Conservation (phyloP, 2,329 filamentous ascomycete species). For the Lecanicillium sp. region DNA sequence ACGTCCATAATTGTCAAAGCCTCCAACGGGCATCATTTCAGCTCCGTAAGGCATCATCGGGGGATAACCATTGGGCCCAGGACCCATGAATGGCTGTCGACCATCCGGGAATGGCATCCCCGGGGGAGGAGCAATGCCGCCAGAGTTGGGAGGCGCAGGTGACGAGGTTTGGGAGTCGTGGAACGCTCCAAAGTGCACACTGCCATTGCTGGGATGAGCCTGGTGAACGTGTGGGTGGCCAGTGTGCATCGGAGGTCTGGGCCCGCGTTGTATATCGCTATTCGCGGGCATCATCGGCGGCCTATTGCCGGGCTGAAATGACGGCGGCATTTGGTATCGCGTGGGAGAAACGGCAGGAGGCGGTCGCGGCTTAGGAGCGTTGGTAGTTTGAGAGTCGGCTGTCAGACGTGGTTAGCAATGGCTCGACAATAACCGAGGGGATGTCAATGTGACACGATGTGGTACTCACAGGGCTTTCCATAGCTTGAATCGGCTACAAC, state of each 20-base stretch:
- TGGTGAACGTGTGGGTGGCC: slow-evolving; percentile 36
- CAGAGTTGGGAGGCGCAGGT: slow-evolving; percentile 42
- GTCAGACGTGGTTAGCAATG: slow-evolving; percentile 8
- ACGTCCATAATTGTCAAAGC: slow-evolving; percentile 29
- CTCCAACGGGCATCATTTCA: slow-evolving; percentile 24
- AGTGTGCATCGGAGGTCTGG: slow-evolving; percentile 23
- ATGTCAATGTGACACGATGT: neutral
- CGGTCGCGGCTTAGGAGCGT: slow-evolving; percentile 17
- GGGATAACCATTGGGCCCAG: slow-evolving; percentile 25
- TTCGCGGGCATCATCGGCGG: slow-evolving; percentile 21
- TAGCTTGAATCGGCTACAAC: neutral
- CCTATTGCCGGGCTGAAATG: slow-evolving; percentile 29
- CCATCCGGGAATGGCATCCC: slow-evolving; percentile 28
- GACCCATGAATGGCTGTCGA: slow-evolving; percentile 24
- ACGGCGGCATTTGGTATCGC: slow-evolving; percentile 34
- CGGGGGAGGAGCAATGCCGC: slow-evolving; percentile 41
- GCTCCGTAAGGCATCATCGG: slow-evolving; percentile 27
- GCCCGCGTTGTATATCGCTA: slow-evolving; percentile 22
- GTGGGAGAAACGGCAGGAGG: slow-evolving; percentile 23
- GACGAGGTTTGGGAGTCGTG: slow-evolving; percentile 49
- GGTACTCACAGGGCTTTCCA: slow-evolving; percentile 11
- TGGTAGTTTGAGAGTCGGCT: slow-evolving; percentile 11
- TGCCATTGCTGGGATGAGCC: slow-evolving; percentile 44
- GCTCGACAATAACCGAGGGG: neutral
- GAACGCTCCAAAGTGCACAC: slow-evolving; percentile 47